These are phyloP conservation scores for Cenchrus purpureus DNA, from an alignment of 176 grass and related monocot species.

Conservation along the genomic window DNA sequence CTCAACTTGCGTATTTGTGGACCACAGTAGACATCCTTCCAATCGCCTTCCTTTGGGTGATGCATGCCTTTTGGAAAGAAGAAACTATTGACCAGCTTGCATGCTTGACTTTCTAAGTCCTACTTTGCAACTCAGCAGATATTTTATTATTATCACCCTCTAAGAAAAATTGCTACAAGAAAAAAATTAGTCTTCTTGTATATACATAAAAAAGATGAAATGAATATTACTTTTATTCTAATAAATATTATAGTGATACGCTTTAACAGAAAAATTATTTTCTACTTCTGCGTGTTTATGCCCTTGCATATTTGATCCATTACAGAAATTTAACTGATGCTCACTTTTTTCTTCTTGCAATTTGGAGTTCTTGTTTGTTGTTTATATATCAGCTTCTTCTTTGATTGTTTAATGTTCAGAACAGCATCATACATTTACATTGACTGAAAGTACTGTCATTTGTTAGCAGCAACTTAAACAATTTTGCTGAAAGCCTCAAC, in stretches of 20 bases:
- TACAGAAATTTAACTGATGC: neutral
- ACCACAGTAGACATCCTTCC: conserved; percentile 28
- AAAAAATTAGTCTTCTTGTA: too few relatives aligned
- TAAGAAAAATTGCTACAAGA: neutral
- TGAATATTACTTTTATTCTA: too few relatives aligned
- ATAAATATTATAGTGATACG: neutral
- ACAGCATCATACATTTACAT: neutral
- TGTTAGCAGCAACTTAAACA: neutral
- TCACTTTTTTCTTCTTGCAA: neutral
- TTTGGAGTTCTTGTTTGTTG: neutral
- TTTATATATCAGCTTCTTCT: neutral
- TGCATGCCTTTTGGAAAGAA: neutral
- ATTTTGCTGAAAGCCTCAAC: neutral
- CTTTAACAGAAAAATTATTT: neutral
- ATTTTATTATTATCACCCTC: neutral
- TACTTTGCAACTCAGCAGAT: neutral
- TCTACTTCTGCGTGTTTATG: neutral
- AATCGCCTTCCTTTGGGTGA: conserved; percentile 35
- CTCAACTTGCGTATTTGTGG: conserved; percentile 29
- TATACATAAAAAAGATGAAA: too few relatives aligned
- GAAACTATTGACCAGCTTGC: neutral
- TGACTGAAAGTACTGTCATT: neutral
- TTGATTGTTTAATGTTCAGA: neutral
- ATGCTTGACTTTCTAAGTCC: conserved; percentile 15
- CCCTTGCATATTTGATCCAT: neutral